phyloP scores from a whole-genome alignment of 805 yeast species.

The Ogataea paraovalis region DNA sequence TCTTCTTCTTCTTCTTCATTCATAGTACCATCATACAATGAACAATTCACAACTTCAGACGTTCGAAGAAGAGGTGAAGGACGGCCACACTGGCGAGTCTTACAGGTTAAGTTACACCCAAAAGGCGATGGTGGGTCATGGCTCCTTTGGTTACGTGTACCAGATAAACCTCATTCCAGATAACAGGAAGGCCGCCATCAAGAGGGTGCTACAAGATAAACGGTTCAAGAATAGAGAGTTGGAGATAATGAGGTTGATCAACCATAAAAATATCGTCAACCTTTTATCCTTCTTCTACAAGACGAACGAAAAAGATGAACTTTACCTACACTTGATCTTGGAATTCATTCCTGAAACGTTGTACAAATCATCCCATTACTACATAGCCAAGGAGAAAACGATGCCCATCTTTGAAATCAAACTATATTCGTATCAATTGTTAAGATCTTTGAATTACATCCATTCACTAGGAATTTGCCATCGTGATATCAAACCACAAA shows the following conservation, averaged over 20 bases:
- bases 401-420: slow-evolving; percentile 92
- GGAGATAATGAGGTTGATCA: slow-evolving; percentile 88
- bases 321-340: slow-evolving; percentile 82
- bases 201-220: slow-evolving; percentile 93
- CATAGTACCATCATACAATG: no score
- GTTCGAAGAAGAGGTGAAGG: slow-evolving; percentile 63
- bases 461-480: slow-evolving; percentile 80
- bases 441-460: slow-evolving; percentile 75
- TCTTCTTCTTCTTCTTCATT: no score
- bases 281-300: slow-evolving; percentile 83
- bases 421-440: slow-evolving; percentile 72
- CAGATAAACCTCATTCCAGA: slow-evolving; percentile 75
- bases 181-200: slow-evolving; percentile 83
- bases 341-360: slow-evolving; percentile 96
- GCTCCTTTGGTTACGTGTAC: slow-evolving; percentile 98
- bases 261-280: slow-evolving; percentile 84
- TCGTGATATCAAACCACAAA: slow-evolving; percentile 89
- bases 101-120: slow-evolving; percentile 70
- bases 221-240: slow-evolving; percentile 92
- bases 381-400: slow-evolving; percentile 61
- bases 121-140: slow-evolving; percentile 93
- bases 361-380: slow-evolving; percentile 85
- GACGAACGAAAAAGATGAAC: slow-evolving; percentile 58
- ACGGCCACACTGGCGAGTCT: slow-evolving; percentile 64
- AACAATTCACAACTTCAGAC: slow-evolving; percentile 16